A percentile compares a stretch with the other conserved stretches of the same genome.
These are phyloP conservation scores for Candida tetrigidarum DNA, from an alignment of 1,139 yeast genomes.

Conservation along the genomic window DNA sequence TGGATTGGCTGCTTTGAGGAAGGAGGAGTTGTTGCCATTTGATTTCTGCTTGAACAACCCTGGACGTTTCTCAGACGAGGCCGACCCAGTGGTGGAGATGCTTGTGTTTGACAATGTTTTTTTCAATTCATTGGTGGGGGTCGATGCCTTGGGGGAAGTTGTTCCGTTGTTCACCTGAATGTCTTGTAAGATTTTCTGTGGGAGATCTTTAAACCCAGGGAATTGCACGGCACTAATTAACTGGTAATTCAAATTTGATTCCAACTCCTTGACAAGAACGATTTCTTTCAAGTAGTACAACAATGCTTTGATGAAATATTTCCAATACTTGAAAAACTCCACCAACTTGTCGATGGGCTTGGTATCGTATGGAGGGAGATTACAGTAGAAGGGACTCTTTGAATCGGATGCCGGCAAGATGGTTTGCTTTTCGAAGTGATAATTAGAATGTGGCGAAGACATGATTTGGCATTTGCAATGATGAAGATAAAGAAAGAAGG, in stretches of 20 bases:
- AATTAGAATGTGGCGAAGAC: constrained; percentile 1
- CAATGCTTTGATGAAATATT: constrained; percentile 65
- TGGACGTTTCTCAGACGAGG: constrained; percentile 28
- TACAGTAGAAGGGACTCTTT: constrained; percentile 43
- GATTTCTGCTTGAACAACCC: constrained; percentile 39
- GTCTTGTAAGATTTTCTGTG: constrained; percentile 23
- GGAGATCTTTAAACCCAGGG: constrained; percentile 49
- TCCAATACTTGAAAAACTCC: constrained; percentile 70
- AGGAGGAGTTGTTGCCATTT: constrained; percentile 21
- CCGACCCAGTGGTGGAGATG: neutral
- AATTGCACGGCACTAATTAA: constrained; percentile 64
- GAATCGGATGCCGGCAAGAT: constrained; percentile 41
- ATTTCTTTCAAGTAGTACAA: constrained; percentile 65
- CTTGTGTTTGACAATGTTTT: constrained; percentile 25
- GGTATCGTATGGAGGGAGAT: constrained; percentile 43
- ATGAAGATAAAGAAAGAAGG: no score
- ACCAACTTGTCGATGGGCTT: constrained; percentile 55
- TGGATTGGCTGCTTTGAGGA: constrained; percentile 16
- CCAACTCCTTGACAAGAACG: constrained; percentile 68
- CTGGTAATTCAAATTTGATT: constrained; percentile 65
- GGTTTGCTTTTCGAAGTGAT: constrained; percentile 30
- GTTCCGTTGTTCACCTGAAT: constrained; percentile 14
- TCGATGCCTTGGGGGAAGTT: constrained; percentile 20
- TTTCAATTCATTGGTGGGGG: constrained; percentile 29
- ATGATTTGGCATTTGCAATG: neutral